phyloP scores from a whole-genome alignment of 345 rosid genomes.

The Aurinia saxatilis region DNA sequence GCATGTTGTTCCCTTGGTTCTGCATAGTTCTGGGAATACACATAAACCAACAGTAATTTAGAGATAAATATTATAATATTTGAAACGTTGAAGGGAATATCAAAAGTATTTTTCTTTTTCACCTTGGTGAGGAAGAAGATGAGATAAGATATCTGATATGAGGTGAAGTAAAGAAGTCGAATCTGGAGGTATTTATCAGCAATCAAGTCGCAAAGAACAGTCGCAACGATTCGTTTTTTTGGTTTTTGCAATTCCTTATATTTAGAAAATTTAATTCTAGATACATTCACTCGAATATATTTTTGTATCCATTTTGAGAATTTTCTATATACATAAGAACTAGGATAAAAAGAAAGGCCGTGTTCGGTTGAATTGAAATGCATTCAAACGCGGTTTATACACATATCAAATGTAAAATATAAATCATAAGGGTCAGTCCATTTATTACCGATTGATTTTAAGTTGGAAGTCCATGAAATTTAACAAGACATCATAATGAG shows the following conservation, averaged over 20 bases:
- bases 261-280: neutral
- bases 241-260: neutral
- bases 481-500: no score
- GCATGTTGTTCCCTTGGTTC: conserved; percentile 7
- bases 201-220: neutral
- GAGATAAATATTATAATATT: neutral
- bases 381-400: no score
- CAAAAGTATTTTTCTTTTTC: neutral
- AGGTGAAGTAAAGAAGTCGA: neutral
- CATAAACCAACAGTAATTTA: neutral
- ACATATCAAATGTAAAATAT: no score
- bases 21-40: conserved; percentile 14
- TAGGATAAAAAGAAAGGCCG: neutral
- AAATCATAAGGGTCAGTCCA: no score
- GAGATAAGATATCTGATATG: neutral
- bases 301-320: neutral
- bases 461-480: no score
- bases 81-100: neutral
- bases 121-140: conserved; percentile 2
- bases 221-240: neutral
- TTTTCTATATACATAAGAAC: neutral
- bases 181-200: neutral
- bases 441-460: no score
- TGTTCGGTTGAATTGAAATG: no score
- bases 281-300: neutral